A percentile compares a stretch with the other conserved stretches of the same genome.
Evolutionary conservation across 257 asterid genomes (phyloP).

Genomic region (Gynochthodes officinalis): DNA sequence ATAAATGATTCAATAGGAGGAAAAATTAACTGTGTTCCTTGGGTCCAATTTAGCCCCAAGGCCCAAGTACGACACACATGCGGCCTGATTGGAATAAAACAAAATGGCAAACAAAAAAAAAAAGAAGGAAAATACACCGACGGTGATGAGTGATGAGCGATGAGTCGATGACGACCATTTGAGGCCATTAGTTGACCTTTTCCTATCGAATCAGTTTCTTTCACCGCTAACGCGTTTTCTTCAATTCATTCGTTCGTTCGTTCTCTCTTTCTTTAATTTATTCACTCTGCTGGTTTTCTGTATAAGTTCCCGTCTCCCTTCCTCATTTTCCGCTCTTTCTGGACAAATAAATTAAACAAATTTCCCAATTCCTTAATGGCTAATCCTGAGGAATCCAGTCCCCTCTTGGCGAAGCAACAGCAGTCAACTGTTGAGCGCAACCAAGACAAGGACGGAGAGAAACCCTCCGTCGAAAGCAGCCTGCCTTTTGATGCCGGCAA

Average conservation of each 20-base stretch:
- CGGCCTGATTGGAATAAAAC: too few species aligned
- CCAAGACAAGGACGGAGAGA: constrained; percentile 17
- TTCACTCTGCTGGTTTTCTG: not conserved
- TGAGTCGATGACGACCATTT: not conserved
- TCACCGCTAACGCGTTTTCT: not conserved
- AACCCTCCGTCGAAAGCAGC: constrained; percentile 23
- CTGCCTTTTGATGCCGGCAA: constrained; percentile 20
- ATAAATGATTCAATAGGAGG: too few species aligned
- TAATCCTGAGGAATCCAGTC: constrained; percentile 56
- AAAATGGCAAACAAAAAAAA: too few species aligned
- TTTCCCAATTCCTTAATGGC: constrained; percentile 38
- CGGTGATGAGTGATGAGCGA: too few species aligned
- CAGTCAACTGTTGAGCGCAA: constrained; percentile 20
- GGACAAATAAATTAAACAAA: not conserved
- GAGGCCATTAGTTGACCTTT: not conserved
- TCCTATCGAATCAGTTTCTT: not conserved
- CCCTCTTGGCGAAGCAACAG: constrained; percentile 52
- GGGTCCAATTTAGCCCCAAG: too few species aligned
- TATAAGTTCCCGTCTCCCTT: not conserved
- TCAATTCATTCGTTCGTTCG: not conserved
- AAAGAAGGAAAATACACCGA: too few species aligned
- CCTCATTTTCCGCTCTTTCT: not conserved
- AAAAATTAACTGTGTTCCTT: too few species aligned
- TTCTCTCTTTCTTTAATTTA: too few species aligned
- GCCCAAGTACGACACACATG: too few species aligned